Evolutionary conservation across 768 basidiomycete genomes (phyloP).

Genomic region (Boletus eberwhitei): DNA sequence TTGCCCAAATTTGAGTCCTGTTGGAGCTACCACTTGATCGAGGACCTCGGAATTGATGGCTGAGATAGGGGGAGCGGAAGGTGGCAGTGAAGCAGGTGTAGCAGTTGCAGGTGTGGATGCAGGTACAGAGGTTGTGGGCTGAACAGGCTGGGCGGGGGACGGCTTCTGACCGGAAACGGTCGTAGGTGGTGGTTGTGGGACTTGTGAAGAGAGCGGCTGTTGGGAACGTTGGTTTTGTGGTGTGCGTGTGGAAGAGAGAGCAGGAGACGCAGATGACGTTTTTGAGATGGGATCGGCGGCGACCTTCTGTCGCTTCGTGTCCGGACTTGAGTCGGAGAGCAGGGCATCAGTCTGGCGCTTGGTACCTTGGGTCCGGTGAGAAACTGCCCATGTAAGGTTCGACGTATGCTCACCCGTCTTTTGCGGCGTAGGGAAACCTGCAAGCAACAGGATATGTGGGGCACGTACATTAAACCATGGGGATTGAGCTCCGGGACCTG

Average conservation of each 20-base stretch:
- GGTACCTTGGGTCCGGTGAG: constrained; percentile 22
- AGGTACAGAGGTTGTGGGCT: neutral
- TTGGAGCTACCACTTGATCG: constrained; percentile 13
- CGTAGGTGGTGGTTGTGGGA: constrained; percentile 16
- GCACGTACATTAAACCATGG: constrained; percentile 58
- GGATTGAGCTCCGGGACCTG: constrained; percentile 33
- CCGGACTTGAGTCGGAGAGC: constrained; percentile 37
- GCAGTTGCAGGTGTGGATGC: constrained; percentile 6
- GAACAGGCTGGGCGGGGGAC: constrained; percentile 11
- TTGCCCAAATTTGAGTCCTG: constrained; percentile 17
- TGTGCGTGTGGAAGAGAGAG: constrained; percentile 21
- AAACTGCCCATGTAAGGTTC: neutral
- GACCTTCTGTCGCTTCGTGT: constrained; percentile 41
- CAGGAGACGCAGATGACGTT: constrained; percentile 18
- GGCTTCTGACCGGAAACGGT: neutral
- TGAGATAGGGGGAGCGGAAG: constrained; percentile 7
- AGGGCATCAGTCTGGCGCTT: constrained; percentile 46
- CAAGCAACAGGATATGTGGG: constrained; percentile 44
- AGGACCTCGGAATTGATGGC: constrained; percentile 3
- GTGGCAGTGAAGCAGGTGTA: constrained; percentile 4
- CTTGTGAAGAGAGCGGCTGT: constrained; percentile 17
- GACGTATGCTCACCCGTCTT: constrained; percentile 28
- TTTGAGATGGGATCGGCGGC: constrained; percentile 15
- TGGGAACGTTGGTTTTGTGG: constrained; percentile 22
- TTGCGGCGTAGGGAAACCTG: constrained; percentile 43